phyloP scores from a whole-genome alignment of 2,329 filamentous ascomycete genomes.

The Aspergillus unguis region DNA sequence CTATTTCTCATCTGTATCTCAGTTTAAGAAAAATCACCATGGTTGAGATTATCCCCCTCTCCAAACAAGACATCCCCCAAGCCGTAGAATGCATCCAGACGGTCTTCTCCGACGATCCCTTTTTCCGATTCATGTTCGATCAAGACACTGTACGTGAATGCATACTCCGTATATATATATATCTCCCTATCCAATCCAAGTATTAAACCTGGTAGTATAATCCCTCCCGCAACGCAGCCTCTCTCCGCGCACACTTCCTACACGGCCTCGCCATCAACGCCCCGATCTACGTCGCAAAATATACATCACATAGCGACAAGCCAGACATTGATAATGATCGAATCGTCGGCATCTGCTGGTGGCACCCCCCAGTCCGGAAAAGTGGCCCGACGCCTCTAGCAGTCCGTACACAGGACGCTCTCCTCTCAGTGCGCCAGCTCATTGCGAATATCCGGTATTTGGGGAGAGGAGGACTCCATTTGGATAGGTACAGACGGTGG shows the following conservation, averaged over 20 bases:
- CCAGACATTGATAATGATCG: slow-evolving; percentile 19
- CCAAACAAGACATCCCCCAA: slow-evolving; percentile 59
- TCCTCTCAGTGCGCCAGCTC: slow-evolving; percentile 64
- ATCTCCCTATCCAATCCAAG: slow-evolving; percentile 3
- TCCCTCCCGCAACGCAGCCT: slow-evolving; percentile 58
- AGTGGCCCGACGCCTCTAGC: slow-evolving; percentile 54
- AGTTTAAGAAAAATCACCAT: background rate
- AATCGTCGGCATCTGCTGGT: slow-evolving; percentile 69
- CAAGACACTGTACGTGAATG: slow-evolving; percentile 50
- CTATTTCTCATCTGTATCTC: background rate
- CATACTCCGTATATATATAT: slow-evolving; percentile 4
- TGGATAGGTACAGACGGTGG: slow-evolving; percentile 69
- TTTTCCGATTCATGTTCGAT: slow-evolving; percentile 64
- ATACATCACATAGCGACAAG: slow-evolving; percentile 53
- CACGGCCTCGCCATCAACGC: slow-evolving; percentile 60
- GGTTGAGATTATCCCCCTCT: slow-evolving; percentile 51
- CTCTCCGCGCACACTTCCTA: slow-evolving; percentile 60
- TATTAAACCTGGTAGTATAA: slow-evolving; percentile 50
- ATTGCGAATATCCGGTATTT: slow-evolving; percentile 62
- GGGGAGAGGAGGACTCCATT: slow-evolving; percentile 65
- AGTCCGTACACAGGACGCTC: slow-evolving; percentile 62
- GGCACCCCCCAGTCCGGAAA: slow-evolving; percentile 58
- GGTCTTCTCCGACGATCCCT: slow-evolving; percentile 65
- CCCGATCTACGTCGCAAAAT: slow-evolving; percentile 64
- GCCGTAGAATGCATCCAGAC: slow-evolving; percentile 64